These are phyloP conservation scores for Delphinella strobiligena DNA, from an alignment of 2,329 filamentous ascomycete species.

Conservation along the genomic window DNA sequence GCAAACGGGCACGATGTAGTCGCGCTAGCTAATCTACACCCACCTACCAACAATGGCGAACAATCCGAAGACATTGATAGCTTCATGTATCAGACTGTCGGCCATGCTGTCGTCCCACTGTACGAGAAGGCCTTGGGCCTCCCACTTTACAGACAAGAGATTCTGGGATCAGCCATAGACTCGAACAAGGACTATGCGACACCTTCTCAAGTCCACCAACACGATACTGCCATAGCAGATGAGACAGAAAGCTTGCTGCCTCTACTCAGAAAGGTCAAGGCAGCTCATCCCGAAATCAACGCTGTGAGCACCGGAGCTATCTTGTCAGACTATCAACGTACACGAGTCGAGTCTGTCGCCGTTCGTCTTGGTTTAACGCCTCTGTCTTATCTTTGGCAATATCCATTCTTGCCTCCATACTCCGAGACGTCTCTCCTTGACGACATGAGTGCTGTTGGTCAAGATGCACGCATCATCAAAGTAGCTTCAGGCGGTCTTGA, in stretches of 20 bases:
- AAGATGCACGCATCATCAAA: constrained; percentile 89
- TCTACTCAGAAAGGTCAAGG: constrained; percentile 56
- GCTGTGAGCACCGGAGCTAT: constrained; percentile 87
- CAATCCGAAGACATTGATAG: constrained; percentile 65
- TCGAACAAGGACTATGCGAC: constrained; percentile 56
- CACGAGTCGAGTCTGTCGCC: constrained; percentile 85
- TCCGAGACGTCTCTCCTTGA: constrained; percentile 47
- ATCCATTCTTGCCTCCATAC: constrained; percentile 54
- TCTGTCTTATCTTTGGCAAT: constrained; percentile 87
- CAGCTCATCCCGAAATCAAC: constrained; percentile 65
- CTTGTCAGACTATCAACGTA: constrained; percentile 88
- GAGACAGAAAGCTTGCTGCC: constrained; percentile 82
- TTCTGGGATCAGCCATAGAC: constrained; percentile 59
- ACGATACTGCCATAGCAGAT: constrained; percentile 35
- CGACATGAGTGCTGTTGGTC: constrained; percentile 67
- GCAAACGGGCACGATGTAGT: constrained; percentile 75
- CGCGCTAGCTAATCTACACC: constrained; percentile 81
- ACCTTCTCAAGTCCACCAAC: background rate
- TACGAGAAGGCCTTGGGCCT: constrained; percentile 69
- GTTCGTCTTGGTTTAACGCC: constrained; percentile 70
- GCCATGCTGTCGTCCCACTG: constrained; percentile 73
- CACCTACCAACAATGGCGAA: constrained; percentile 32
- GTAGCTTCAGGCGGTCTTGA: constrained; percentile 84
- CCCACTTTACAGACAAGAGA: constrained; percentile 72
- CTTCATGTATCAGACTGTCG: constrained; percentile 99